Percentiles rank a stretch among this genome's conserved stretches.
Evolutionary conservation across 1,139 yeast species (phyloP).

Genomic region (Zhuliangozyma parablackwelliae): DNA sequence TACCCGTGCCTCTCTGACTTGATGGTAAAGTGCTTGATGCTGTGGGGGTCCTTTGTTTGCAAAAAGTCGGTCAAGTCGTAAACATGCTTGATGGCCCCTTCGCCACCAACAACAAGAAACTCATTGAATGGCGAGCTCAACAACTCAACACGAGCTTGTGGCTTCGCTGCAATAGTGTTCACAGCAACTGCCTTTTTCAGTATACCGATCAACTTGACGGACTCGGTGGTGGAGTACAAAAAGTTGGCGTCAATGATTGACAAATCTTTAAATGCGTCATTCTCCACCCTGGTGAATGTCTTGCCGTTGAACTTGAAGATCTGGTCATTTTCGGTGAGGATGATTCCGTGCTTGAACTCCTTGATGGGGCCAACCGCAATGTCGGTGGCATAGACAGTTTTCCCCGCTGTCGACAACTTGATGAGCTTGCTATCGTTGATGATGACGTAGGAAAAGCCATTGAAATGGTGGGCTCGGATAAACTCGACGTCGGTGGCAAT

Average conservation of each 20-base stretch:
- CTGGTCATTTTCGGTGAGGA: constrained; percentile 15
- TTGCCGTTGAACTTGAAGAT: constrained; percentile 12
- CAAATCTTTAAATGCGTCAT: constrained; percentile 9
- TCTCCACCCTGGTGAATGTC: constrained; percentile 8
- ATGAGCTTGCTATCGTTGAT: constrained; percentile 10
- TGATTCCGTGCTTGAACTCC: constrained; percentile 17
- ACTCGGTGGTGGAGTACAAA: constrained; percentile 6
- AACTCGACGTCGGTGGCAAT: neutral
- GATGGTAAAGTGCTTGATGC: constrained; percentile 12
- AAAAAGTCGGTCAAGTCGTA: constrained; percentile 29
- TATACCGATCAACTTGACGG: constrained; percentile 7
- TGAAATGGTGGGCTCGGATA: neutral
- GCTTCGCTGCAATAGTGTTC: constrained; percentile 3
- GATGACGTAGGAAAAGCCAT: constrained; percentile 12
- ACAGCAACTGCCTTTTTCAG: constrained; percentile 5
- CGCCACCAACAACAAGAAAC: constrained; percentile 9
- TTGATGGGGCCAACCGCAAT: constrained; percentile 9
- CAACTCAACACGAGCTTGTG: constrained; percentile 6
- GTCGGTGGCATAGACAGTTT: constrained; percentile 3
- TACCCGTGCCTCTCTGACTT: constrained; percentile 7
- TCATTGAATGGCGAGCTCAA: constrained; percentile 16
- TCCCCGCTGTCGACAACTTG: constrained; percentile 9
- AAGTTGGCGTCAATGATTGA: constrained; percentile 10
- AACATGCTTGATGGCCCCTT: constrained; percentile 12
- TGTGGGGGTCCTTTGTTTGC: constrained; percentile 15